Evolutionary conservation across 2,329 filamentous ascomycete species (phyloP).

Genomic region (Fusarium acutatum): DNA sequence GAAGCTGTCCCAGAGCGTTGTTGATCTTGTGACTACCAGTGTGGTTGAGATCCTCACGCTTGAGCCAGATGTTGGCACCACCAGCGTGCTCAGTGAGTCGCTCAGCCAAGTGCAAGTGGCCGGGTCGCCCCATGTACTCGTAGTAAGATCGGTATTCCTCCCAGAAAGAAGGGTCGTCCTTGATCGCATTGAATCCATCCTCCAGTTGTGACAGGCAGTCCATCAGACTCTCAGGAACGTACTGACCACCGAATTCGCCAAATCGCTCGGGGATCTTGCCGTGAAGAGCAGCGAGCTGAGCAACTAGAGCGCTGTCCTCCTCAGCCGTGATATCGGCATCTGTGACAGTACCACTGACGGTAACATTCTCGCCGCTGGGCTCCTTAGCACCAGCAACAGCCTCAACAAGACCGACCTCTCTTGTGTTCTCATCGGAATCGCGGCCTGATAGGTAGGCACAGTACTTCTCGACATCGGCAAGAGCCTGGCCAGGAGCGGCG

Average conservation of each 20-base stretch:
- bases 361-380: conserved; percentile 50
- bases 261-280: conserved; percentile 84
- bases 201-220: conserved; percentile 93
- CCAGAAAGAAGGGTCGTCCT: conserved; percentile 92
- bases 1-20: conserved; percentile 92
- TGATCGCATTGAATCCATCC: conserved; percentile 86
- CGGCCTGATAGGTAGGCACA: conserved; percentile 74
- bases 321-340: conserved; percentile 71
- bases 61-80: conserved; percentile 96
- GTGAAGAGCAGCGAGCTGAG: conserved; percentile 85
- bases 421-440: conserved; percentile 55
- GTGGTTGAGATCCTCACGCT: conserved; percentile 97
- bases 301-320: conserved; percentile 70
- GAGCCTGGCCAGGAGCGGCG: conserved; percentile 45
- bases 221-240: conserved; percentile 97
- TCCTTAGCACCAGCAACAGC: conserved; percentile 65
- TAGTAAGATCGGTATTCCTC: conserved; percentile 96
- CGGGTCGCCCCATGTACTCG: conserved; percentile 95
- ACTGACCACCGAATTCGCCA: conserved; percentile 96
- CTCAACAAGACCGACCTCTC: conserved; percentile 76
- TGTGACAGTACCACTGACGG: conserved; percentile 68
- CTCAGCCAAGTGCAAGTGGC: conserved; percentile 88
- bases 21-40: conserved; percentile 99
- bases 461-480: conserved; percentile 84
- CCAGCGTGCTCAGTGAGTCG: conserved; percentile 88